Evolutionary conservation across 441 rosid genomes (phyloP).

Genomic region (Arabidopsis lyrata): DNA sequence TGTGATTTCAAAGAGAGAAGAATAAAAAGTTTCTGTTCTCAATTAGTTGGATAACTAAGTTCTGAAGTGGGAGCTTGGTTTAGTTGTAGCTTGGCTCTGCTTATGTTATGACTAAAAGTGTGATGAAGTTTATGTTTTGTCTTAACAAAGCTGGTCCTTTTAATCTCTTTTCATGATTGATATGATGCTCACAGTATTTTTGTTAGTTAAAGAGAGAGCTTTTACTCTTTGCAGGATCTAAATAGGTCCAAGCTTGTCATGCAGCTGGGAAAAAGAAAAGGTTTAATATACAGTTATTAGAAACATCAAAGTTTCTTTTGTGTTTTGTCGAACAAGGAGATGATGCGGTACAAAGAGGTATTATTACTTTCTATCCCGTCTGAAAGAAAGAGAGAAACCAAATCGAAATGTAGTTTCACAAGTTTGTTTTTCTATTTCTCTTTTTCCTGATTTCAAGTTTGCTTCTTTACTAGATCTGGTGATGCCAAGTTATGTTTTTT

Average conservation of each 20-base stretch:
- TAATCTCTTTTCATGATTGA: not conserved
- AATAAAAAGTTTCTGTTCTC: too few relatives aligned
- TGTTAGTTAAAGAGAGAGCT: not conserved
- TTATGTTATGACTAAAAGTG: too few relatives aligned
- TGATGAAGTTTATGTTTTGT: too few relatives aligned
- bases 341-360: constrained; percentile 50
- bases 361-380: not conserved
- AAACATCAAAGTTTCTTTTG: constrained; percentile 4
- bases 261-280: not conserved
- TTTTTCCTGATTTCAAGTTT: constrained; percentile 8
- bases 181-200: not conserved
- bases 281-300: not conserved
- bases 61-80: not conserved
- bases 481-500: not conserved
- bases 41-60: too few relatives aligned
- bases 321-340: constrained; percentile 21
- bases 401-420: not conserved
- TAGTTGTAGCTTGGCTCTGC: not conserved
- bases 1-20: too few relatives aligned
- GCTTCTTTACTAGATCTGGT: constrained; percentile 15
- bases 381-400: not conserved
- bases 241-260: constrained; percentile 18
- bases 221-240: constrained; percentile 22
- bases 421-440: not conserved
- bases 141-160: not conserved